Evolutionary conservation across 2,329 filamentous ascomycete genomes (phyloP), one percentile per base, ranked within the genome.

Genomic region (Lizonia empirigonia): DNA sequence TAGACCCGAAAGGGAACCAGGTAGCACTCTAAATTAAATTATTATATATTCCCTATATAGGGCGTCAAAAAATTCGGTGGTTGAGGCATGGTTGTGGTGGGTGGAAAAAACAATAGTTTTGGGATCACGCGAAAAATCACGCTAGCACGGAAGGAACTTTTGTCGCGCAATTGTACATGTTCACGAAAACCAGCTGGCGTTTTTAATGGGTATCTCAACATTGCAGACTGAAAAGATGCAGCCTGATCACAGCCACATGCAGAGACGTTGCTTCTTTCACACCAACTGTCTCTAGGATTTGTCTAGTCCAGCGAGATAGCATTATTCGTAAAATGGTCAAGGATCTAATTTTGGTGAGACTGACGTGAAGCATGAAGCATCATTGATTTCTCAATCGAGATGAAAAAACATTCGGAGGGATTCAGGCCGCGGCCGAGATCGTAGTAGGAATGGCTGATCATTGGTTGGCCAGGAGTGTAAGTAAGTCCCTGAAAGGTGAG

Each of bases 181-280:
- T 23, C n/a, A 47, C 49, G 49, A 52, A 23, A 52, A 52, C 15
- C 10, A 18, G 7, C 23, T 19, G 12, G 16, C 15, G 5, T 13
- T 27, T 20, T 24, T 16, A 27, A 36, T 41, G 26, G 33, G 29
- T 5, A 6, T 26, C 12, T 3, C n/a, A n/a, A 37, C 16, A 30
- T 19, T 6, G 4, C n/a, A 15, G 16, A 30, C 18, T 20, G 23
- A 27, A 40, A 39, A 27, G 35, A 50, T 39, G 49, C 55, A 46
- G 37, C 30, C 34, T 27, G 42, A 52, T 58, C 56, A 60, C 53
- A 40, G 42, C 53, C 20, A 36, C 36, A 59, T 65, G 59, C 61
- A 62, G 59, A 53, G 56, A 60, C 59, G n/a, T 53, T 13, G 16
- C 26, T 15, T 37, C 35, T 15, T 37, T 58, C 58, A 59, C 50